Evolutionary conservation across 352 stramenopile genomes (phyloP).

Genomic region (Blastocystis sp.): DNA sequence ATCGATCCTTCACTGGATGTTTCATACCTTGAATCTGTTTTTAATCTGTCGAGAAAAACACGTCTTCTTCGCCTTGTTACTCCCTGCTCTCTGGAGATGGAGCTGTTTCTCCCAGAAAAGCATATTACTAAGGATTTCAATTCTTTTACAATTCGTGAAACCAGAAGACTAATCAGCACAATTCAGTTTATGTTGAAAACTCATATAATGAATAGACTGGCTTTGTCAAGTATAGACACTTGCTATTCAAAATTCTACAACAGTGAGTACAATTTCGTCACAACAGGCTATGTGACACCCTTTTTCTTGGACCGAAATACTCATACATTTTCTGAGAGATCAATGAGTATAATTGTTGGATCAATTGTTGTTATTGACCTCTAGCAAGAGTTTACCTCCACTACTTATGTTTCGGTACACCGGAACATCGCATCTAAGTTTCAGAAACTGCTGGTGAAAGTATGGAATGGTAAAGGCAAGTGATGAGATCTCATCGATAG

Average conservation of each 20-base stretch:
- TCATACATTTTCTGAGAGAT: background rate
- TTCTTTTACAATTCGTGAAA: background rate
- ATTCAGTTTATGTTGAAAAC: background rate
- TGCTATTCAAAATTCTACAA: background rate
- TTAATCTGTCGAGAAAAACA: background rate
- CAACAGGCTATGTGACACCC: background rate
- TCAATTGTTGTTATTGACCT: background rate
- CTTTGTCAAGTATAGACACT: background rate
- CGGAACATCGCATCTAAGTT: background rate
- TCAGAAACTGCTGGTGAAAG: background rate
- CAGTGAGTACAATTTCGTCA: background rate
- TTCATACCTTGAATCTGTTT: background rate
- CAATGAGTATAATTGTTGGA: background rate
- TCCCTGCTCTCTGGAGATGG: background rate
- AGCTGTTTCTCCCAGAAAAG: background rate
- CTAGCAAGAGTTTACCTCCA: background rate
- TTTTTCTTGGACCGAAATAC: background rate
- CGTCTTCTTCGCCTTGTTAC: background rate
- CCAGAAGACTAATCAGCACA: background rate
- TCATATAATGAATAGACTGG: background rate
- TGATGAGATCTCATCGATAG: background rate
- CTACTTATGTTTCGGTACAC: background rate
- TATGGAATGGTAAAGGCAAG: background rate
- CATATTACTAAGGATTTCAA: background rate
- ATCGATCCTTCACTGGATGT: background rate